A percentile compares a stretch with the other conserved stretches of the same genome.
phyloP scores from a whole-genome alignment of 306 rosid genomes.

The Prunus salicina region DNA sequence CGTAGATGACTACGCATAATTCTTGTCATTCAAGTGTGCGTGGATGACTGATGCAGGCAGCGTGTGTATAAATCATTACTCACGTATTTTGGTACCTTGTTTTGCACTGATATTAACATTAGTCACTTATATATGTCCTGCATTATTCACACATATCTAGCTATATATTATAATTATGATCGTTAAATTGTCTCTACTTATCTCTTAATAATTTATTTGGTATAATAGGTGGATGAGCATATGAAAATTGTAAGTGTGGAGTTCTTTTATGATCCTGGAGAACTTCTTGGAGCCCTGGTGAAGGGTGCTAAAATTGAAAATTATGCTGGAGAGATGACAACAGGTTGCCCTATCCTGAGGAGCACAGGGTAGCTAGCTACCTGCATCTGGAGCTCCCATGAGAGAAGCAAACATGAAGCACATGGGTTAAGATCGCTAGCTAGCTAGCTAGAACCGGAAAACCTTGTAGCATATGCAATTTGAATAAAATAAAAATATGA shows the following conservation, averaged over 20 bases:
- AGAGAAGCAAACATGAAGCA: neutral
- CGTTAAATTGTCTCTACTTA: neutral
- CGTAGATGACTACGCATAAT: too few species aligned
- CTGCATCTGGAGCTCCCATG: neutral
- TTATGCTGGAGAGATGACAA: slow-evolving; percentile 22
- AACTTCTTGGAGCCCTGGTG: slow-evolving; percentile 51
- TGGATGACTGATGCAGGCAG: too few species aligned
- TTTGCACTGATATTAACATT: too few species aligned
- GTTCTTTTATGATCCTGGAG: slow-evolving; percentile 54
- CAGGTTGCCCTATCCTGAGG: slow-evolving; percentile 46
- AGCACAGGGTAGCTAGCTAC: slow-evolving; percentile 30
- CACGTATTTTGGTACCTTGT: too few species aligned
- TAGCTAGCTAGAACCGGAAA: too few species aligned
- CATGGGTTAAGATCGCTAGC: too few species aligned
- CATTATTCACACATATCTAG: neutral
- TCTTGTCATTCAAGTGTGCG: too few species aligned
- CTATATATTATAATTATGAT: neutral
- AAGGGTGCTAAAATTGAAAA: slow-evolving; percentile 31
- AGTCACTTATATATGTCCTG: too few species aligned
- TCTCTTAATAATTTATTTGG: neutral
- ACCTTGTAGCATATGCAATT: too few species aligned
- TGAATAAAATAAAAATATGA: too few species aligned
- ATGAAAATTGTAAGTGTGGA: slow-evolving; percentile 57
- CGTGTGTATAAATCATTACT: too few species aligned
- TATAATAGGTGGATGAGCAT: slow-evolving; percentile 48